Conservation (phyloP, 495 filamentous ascomycete genomes). For the Daldinia decipiens region DNA sequence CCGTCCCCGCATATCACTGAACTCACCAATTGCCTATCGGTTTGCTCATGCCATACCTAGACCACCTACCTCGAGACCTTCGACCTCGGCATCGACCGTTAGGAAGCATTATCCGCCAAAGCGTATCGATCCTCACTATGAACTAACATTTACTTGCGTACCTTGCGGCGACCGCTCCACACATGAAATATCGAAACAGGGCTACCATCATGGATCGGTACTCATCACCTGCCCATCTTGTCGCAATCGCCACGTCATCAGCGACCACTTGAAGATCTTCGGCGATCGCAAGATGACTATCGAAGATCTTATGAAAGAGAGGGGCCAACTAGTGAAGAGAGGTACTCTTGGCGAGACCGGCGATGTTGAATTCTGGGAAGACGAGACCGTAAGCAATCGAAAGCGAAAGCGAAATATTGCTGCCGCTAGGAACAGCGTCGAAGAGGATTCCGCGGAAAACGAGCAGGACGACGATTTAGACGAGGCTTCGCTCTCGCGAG, state of each 20-base stretch:
- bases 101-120: conserved; percentile 18
- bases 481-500: conserved; percentile 22
- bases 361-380: conserved; percentile 76
- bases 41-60: conserved; percentile 54
- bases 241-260: conserved; percentile 86
- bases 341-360: conserved; percentile 66
- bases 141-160: conserved; percentile 90
- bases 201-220: conserved; percentile 88
- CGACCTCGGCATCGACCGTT: conserved; percentile 42
- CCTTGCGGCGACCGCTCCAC: conserved; percentile 79
- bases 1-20: conserved; percentile 28
- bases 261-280: conserved; percentile 86
- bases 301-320: conserved; percentile 75
- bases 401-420: conserved; percentile 5
- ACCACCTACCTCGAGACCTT: conserved; percentile 30
- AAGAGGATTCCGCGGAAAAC: neutral
- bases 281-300: conserved; percentile 71
- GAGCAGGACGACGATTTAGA: neutral
- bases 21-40: conserved; percentile 32
- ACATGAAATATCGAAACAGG: conserved; percentile 88
- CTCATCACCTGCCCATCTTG: conserved; percentile 88
- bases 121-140: conserved; percentile 72
- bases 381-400: conserved; percentile 56
- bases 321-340: conserved; percentile 71
- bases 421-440: too few relatives aligned